Base-by-base conservation (phyloP, 257 asterid species). In the Solanum chmielewskii region DNA sequence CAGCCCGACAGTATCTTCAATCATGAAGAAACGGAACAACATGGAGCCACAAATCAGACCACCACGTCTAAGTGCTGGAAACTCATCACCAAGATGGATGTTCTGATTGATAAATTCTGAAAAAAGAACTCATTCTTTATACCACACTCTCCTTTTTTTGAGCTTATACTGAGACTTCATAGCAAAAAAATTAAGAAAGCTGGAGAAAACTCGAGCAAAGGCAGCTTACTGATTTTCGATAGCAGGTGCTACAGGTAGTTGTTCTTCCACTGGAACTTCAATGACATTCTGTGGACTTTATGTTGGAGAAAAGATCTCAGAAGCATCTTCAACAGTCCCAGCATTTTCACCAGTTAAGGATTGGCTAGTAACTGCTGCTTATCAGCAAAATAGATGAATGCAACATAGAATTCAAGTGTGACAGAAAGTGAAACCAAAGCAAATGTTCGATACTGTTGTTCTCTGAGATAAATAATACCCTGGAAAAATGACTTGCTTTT, bases 1-100 rank as follows among this genome's bases (percentile, higher is more conserved):
- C 80, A 94, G 98, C 87, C 99, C 99, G 12, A 97, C 99, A 2
- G 99, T 96, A 83, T 92, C 99, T 84, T 97, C 99, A 5, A 93
- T 94, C 87, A 93, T 97, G 99, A 97, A 96, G 90, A 96, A 96
- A 88, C 88, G 98, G 88, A 94, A 93, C 91, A 91, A 90, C 89
- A 25, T 91, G 92, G 97, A 91, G 91, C 93, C 87, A 45, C 94
- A 87, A 81, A 89, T 89, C 27, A 93, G 52, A 88, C 92, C 98
- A 2, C 92, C 98, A 2, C 88, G 93, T 70, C 96, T 88, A 86
- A 92, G 88, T 85, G 90, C 93, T 10, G 95, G 91, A 56, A 94
- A 91, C 87, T 90, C 99, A n/a, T 97, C 99, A 87, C 98, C 98
- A 2, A 95, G 93, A 89, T 96, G 99, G 99, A 90, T 86, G 84